Evolutionary conservation across 257 asterid species (phyloP), one percentile per base, ranked within the genome.

Genomic region (Mitragyna speciosa): DNA sequence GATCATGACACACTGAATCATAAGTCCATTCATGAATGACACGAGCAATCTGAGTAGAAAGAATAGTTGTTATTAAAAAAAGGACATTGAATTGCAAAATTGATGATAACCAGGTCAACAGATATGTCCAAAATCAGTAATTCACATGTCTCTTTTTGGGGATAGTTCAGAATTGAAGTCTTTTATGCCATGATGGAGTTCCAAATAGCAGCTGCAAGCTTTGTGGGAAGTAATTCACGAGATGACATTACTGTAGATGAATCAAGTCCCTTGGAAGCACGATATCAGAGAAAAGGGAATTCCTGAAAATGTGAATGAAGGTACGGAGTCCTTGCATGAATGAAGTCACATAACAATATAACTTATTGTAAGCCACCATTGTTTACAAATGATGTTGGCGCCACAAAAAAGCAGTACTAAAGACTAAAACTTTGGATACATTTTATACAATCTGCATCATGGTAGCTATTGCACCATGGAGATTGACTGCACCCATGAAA

Each of bases 1-100:
- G 90, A 87, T 95, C 99, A 86, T 95, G 98, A 66, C 97, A 92
- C 98, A 95, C 92, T 77, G 97, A 98, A 87, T 95, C 99, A 79
- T 95, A 95, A 19, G 98, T 93, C 99, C 99, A 95, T 83, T 95
- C 99, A 78, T 95, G 99, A 79, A 95, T 95, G 77, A 95, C 89
- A 30, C 98, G 99, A 87, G 99, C 97, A 77, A 95, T 91, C 98
- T 93, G 84, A 79, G 82, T 74, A 81, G 81, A 24, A 16, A 88
- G 79, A 51, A 7, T 72, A 65, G 52, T 64, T 31, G 33, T 69
- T 33, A 70, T 48, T 67, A 63, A 45, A 45, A 33, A 22, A 73
- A 2, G n/a, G 41, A 77, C 45, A 61, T 33, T 30, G 22, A 58
- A 76, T 70, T 73, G n/a, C 61, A 64, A 64, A 51, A 72, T 78